These are phyloP conservation scores for Auriscalpium microsporum DNA, from an alignment of 768 basidiomycete species.

Conservation along the genomic window DNA sequence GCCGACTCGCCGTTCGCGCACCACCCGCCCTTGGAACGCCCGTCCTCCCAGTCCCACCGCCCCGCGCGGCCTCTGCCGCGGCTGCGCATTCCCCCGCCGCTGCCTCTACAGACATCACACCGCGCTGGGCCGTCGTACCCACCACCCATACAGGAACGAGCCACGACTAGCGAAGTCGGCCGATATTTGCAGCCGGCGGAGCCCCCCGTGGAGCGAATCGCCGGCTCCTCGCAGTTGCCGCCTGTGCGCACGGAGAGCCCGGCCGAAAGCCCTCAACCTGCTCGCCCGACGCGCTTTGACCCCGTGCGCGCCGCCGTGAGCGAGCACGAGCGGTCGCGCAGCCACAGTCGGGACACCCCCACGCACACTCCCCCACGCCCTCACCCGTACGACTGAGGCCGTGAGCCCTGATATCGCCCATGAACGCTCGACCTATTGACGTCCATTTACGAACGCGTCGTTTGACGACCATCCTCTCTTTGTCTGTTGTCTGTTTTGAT, in stretches of 20 bases:
- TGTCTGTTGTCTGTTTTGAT: background rate
- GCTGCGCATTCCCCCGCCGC: constrained; percentile 5
- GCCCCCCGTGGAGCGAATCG: too few relatives aligned
- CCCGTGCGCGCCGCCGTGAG: constrained; percentile 16
- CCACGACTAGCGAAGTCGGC: background rate
- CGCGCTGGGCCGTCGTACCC: background rate
- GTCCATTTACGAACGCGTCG: background rate
- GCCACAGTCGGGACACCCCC: constrained; percentile 4
- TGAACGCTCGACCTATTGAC: background rate
- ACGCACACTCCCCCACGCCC: constrained; percentile 1
- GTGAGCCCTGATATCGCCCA: background rate
- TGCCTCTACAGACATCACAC: background rate
- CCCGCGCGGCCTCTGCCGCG: constrained; percentile 6
- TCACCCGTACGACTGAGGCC: background rate
- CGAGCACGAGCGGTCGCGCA: constrained; percentile 4
- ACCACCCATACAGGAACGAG: background rate
- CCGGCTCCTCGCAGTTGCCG: background rate
- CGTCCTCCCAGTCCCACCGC: background rate
- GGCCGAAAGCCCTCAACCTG: background rate
- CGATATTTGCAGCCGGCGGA: background rate
- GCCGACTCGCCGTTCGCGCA: constrained; percentile 1
- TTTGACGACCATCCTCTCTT: background rate
- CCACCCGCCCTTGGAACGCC: background rate
- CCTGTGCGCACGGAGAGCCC: background rate
- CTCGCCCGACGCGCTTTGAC: constrained; percentile 13